These are phyloP conservation scores for Pseudonitzschia pungens DNA, from an alignment of 108 stramenopile species.

Conservation along the genomic window DNA sequence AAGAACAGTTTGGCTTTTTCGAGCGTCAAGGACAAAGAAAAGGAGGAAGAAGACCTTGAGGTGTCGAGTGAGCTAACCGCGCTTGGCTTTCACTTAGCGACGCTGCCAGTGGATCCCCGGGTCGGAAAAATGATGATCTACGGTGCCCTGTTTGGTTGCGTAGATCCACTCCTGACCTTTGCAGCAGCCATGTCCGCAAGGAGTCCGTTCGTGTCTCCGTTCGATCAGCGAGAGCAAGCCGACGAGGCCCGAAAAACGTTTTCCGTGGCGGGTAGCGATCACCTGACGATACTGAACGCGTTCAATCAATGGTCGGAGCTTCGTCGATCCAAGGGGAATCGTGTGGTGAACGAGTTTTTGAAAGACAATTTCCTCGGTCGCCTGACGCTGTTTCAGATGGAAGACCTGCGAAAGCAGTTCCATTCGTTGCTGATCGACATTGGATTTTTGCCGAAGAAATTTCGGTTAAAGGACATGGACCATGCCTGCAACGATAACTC, in stretches of 20 bases:
- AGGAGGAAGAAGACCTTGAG: conserved; percentile 17
- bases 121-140: conserved; percentile 91
- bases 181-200: conserved; percentile 82
- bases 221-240: conserved; percentile 75
- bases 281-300: conserved; percentile 79
- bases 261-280: conserved; percentile 64
- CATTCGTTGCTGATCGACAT: conserved; percentile 55
- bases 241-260: conserved; percentile 70
- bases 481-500: conserved; percentile 43
- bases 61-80: conserved; percentile 71
- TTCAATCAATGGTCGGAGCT: conserved; percentile 64
- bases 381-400: conserved; percentile 67
- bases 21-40: neutral
- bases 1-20: neutral
- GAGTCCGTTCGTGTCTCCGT: conserved; percentile 73
- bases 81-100: conserved; percentile 88
- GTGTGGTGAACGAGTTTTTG: conserved; percentile 55
- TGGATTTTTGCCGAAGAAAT: conserved; percentile 49
- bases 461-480: conserved; percentile 24
- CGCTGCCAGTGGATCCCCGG: conserved; percentile 87
- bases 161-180: conserved; percentile 84
- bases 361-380: conserved; percentile 71
- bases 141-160: conserved; percentile 77
- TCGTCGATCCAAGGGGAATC: conserved; percentile 24
- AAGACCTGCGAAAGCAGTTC: conserved; percentile 73